Percentiles rank a stretch among this genome's conserved stretches.
These are phyloP conservation scores for Pythium biforme DNA, from an alignment of 352 stramenopile genomes.

Conservation along the genomic window DNA sequence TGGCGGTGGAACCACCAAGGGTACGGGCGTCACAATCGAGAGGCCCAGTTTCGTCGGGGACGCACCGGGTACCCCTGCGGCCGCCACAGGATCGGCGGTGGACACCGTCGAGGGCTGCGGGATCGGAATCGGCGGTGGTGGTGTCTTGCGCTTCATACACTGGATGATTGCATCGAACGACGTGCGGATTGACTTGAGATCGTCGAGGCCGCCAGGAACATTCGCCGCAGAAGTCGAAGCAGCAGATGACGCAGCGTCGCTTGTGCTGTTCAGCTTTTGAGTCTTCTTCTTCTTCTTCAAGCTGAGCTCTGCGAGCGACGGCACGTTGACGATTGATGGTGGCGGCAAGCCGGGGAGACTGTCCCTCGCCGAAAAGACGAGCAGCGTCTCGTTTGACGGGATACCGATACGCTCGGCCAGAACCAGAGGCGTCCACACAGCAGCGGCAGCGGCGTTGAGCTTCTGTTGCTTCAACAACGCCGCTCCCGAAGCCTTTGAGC, in stretches of 20 bases:
- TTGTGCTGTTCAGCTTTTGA: constrained; percentile 27
- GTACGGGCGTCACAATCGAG: constrained; percentile 33
- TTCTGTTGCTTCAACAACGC: constrained; percentile 44
- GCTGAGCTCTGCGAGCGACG: constrained; percentile 52
- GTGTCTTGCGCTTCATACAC: constrained; percentile 83
- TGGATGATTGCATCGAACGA: constrained; percentile 86
- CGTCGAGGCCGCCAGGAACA: constrained; percentile 36
- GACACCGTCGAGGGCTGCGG: constrained; percentile 21
- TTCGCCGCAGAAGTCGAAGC: constrained; percentile 16
- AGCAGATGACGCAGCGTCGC: constrained; percentile 21
- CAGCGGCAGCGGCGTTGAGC: constrained; percentile 31
- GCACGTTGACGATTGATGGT: constrained; percentile 52
- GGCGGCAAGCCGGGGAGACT: constrained; percentile 62
- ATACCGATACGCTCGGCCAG: constrained; percentile 66
- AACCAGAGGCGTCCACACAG: constrained; percentile 43
- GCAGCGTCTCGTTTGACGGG: constrained; percentile 47
- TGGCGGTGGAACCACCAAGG: constrained; percentile 41
- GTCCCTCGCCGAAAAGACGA: constrained; percentile 50
- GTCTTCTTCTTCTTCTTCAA: constrained; percentile 51
- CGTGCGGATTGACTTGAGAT: constrained; percentile 75
- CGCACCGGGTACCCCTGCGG: neutral
- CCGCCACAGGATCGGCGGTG: neutral
- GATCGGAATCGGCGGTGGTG: constrained; percentile 72
- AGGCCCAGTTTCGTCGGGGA: constrained; percentile 14
- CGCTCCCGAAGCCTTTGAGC: constrained; percentile 18